These are phyloP conservation scores for Ustilago trichophora DNA, from an alignment of 1,284 basidiomycete genomes.

Conservation along the genomic window DNA sequence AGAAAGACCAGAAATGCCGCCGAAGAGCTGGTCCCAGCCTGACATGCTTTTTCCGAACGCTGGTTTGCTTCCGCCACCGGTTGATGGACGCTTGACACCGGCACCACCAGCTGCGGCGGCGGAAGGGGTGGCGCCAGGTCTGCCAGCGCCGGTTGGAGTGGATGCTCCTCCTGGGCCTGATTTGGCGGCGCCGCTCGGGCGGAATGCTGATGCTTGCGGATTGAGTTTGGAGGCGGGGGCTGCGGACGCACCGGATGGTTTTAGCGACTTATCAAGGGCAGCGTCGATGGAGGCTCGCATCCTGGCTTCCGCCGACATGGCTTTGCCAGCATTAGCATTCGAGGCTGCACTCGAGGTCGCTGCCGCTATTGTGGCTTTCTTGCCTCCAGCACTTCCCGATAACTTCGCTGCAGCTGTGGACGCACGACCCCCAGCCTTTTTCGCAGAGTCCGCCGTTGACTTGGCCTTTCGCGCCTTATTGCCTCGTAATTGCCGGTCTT, in stretches of 20 bases:
- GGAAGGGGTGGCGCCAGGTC: constrained; percentile 1
- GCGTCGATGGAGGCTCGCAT: constrained; percentile 45
- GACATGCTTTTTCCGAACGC: constrained; percentile 46
- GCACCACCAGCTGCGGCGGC: not conserved
- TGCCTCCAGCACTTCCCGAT: not conserved
- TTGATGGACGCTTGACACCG: constrained; percentile 6
- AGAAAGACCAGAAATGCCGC: constrained; percentile 20
- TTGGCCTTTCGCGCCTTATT: constrained; percentile 6
- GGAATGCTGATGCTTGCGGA: constrained; percentile 32
- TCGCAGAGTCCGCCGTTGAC: not conserved
- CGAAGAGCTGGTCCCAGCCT: constrained; percentile 49
- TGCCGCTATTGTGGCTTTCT: constrained; percentile 3
- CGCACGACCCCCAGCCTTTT: constrained; percentile 5
- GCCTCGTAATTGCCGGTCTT: not conserved
- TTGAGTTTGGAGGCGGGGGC: constrained; percentile 20
- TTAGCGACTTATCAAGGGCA: constrained; percentile 33
- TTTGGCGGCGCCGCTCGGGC: constrained; percentile 14
- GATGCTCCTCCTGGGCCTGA: constrained; percentile 6
- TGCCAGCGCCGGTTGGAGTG: constrained; percentile 11
- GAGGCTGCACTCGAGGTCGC: constrained; percentile 2
- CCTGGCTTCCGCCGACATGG: constrained; percentile 31
- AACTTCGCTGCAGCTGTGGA: constrained; percentile 3
- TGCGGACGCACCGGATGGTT: constrained; percentile 2
- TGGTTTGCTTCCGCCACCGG: constrained; percentile 19
- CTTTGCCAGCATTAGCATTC: constrained; percentile 3